Base-by-base conservation (phyloP, 352 stramenopile species). In the Pseudoperonospora humuli region DNA sequence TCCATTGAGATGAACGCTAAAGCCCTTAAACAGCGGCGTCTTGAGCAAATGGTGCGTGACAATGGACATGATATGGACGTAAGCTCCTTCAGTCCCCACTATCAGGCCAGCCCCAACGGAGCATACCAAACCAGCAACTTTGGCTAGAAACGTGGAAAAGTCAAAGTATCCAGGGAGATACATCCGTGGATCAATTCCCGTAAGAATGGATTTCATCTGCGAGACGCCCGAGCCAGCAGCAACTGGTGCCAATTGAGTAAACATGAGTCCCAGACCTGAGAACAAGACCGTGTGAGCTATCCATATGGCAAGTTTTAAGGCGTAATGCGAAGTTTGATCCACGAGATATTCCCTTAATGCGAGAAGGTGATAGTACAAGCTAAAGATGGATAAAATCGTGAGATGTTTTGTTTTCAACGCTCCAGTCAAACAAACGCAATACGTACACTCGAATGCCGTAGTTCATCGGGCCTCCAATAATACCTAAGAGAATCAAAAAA, bases 61-160 rank as follows among this genome's bases (percentile, higher is more conserved):
- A 42, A 94, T 95, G 20, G 81, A 93, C 64, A 93, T 92, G 48
- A 97, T 95, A 70, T 98, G 93, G n/a, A 99, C 94, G 75, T 98
- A 99, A 1, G 96, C 95, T 21, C 96, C 96, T 67, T 99, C 96
- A 7, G 97, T 98, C 43, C 96, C 96, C 2, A 99, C 87, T 17
- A 97, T 82, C 9, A 99, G 76, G 2, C 96, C 96, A 1, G 86
- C 85, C 5, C 92, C 86, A 15, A 98, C 76, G 10, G 84, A 84
- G 36, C 96, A 97, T 5, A 96, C 84, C 5, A 99, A 89, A 18
- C 96, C 96, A 9, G 97, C 56, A 39, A 91, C 64, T 55, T 96
- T 96, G 17, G 84, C 81, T 7, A 95, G 37, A n/a, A 91, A 70
- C n/a, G 80, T 92, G 23, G 54, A 57, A 23, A 77, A 75, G 40